Evolutionary conservation across 2,329 filamentous ascomycete species (phyloP).

Genomic region (Paecilomyces variotii): DNA sequence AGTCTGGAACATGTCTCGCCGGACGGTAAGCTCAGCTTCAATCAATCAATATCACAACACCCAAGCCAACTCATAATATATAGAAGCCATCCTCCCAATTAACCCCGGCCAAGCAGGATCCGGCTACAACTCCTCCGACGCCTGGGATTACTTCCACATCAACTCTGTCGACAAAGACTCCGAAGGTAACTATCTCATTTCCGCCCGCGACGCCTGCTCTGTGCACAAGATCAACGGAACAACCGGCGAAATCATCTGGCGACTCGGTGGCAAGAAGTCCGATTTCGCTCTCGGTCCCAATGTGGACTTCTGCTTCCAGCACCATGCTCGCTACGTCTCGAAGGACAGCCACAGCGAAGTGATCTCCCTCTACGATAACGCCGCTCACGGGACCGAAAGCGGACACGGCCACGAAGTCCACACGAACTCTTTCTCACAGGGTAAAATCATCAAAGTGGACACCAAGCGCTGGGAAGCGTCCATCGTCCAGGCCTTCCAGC

Average conservation of each 20-base stretch:
- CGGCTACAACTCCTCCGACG: slow-evolving; percentile 29
- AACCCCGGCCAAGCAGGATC: slow-evolving; percentile 38
- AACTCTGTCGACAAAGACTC: slow-evolving; percentile 35
- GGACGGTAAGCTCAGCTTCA: slow-evolving; percentile 30
- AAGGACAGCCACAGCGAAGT: slow-evolving; percentile 41
- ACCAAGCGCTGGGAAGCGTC: slow-evolving; percentile 36
- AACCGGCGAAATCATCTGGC: slow-evolving; percentile 42
- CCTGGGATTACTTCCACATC: slow-evolving; percentile 48
- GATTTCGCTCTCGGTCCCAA: slow-evolving; percentile 36
- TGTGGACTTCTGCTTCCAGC: slow-evolving; percentile 44
- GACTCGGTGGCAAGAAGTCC: slow-evolving; percentile 37
- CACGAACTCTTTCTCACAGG: slow-evolving; percentile 36
- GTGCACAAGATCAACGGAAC: slow-evolving; percentile 43
- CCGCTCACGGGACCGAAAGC: slow-evolving; percentile 31
- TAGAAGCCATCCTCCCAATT: slow-evolving; percentile 41
- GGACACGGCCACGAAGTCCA: slow-evolving; percentile 21
- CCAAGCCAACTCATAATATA: neutral
- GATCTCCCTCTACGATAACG: slow-evolving; percentile 49
- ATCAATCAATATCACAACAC: too few species aligned
- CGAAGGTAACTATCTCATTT: slow-evolving; percentile 42
- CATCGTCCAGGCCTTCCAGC: slow-evolving; percentile 40
- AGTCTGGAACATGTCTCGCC: slow-evolving; percentile 50
- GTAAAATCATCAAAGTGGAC: slow-evolving; percentile 40
- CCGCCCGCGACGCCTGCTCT: slow-evolving; percentile 38
- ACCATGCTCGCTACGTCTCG: slow-evolving; percentile 42